Evolutionary conservation across 495 filamentous ascomycete species (phyloP), one percentile per base, ranked within the genome.

Genomic region (Penicillium ucsense): DNA sequence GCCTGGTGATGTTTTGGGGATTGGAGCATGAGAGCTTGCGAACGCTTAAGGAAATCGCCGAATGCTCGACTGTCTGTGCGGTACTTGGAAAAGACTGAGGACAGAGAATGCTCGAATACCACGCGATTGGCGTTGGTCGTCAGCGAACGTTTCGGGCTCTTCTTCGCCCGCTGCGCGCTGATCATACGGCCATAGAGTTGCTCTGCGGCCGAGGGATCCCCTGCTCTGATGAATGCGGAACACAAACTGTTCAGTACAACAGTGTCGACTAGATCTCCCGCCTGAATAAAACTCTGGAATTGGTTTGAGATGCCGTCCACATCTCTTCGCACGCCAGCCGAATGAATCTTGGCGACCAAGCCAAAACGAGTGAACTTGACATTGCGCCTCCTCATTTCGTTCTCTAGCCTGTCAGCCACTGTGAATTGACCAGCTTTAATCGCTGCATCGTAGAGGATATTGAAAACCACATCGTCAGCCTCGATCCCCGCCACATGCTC

Each of bases 361-460:
- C 89, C 85, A 59, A 79, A 86, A 30, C 91, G 81, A 57, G 83
- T 83, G 46, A 81, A 79, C 6, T 56, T 48, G 42, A 89, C 62
- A 0, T 77, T 72, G 32, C 92, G 83, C 6, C 56, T 70, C 29
- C 72, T 63, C 82, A 95, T 89, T 65, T 97, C 91, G 44, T 78
- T 71, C 51, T 89, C 75, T 8, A 97, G 75, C 66, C 87, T 85
- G 54, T 95, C 85, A 2, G 87, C 89, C 35, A 97, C 79, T 3
- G 67, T 67, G 45, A 85, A 91, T 54, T 92, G 90, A 20, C 83
- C 81, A 2, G 89, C 80, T 63, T 89, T 94, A 39, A 85, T 79
- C 31, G 91, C 89, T 10, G 86, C 76, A 58, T 95, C 87, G 52
- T 95, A 95, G 31, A 98, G 78, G 45, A 94, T 85, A 62, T 87